Conservation (phyloP, 2,329 filamentous ascomycete genomes). For the Monosporascus ibericus region DNA sequence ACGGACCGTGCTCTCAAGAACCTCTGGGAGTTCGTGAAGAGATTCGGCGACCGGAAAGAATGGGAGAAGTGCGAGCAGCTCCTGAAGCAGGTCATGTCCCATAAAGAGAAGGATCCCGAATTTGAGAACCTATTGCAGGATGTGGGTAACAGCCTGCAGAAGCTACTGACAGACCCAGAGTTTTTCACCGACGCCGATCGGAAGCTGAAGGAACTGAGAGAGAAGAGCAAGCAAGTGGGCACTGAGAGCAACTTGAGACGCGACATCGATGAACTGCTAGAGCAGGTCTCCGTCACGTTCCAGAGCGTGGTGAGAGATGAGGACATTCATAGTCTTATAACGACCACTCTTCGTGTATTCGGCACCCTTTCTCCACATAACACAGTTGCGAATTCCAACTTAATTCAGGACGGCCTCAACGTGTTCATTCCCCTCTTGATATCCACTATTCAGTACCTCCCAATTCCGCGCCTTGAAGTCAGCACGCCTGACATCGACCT, state of each 20-base stretch:
- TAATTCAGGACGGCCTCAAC: slow-evolving; percentile 70
- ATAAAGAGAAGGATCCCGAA: slow-evolving; percentile 71
- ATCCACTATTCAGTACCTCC: slow-evolving; percentile 75
- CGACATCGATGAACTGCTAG: slow-evolving; percentile 67
- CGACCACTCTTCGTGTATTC: slow-evolving; percentile 62
- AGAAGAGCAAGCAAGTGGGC: slow-evolving; percentile 56
- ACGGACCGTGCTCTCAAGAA: slow-evolving; percentile 71
- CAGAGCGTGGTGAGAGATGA: slow-evolving; percentile 64
- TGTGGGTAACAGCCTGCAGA: slow-evolving; percentile 67
- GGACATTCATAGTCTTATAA: slow-evolving; percentile 63
- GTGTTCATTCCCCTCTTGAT: slow-evolving; percentile 76
- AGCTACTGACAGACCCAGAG: slow-evolving; percentile 75
- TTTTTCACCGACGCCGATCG: slow-evolving; percentile 73
- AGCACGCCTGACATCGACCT: slow-evolving; percentile 79
- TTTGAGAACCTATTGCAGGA: slow-evolving; percentile 75
- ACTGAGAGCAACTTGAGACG: slow-evolving; percentile 62
- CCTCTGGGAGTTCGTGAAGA: slow-evolving; percentile 74
- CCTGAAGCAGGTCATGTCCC: slow-evolving; percentile 65
- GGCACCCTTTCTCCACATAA: slow-evolving; percentile 62
- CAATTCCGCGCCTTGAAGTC: slow-evolving; percentile 85
- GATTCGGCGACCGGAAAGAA: slow-evolving; percentile 66
- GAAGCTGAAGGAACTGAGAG: slow-evolving; percentile 44
- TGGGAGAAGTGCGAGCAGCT: slow-evolving; percentile 71
- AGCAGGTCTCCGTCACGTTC: slow-evolving; percentile 62
- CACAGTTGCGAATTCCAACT: slow-evolving; percentile 58